Conservation (phyloP, 2,329 filamentous ascomycete species). For the Colletotrichum sp. region DNA sequence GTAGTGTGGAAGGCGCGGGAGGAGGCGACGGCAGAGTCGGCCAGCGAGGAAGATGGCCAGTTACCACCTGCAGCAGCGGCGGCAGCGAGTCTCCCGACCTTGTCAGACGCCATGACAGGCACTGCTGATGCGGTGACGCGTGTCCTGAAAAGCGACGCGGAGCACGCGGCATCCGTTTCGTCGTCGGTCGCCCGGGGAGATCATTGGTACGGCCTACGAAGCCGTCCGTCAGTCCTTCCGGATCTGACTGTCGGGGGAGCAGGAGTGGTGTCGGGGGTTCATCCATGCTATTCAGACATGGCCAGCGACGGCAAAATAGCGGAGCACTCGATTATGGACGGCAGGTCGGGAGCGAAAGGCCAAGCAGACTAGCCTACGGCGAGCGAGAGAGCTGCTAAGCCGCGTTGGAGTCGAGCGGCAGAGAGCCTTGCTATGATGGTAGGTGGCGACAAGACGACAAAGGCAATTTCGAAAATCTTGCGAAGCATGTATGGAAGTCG, state of each 20-base stretch:
- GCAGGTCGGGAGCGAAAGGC: not conserved
- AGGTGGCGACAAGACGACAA: not conserved
- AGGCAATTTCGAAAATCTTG: not conserved
- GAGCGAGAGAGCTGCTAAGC: not conserved
- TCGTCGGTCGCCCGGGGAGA: not conserved
- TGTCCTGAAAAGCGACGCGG: not conserved
- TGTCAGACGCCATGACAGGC: not conserved
- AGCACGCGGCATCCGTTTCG: not conserved
- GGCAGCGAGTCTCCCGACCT: not conserved
- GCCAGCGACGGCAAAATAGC: not conserved
- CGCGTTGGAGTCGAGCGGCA: not conserved
- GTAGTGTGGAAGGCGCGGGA: not conserved
- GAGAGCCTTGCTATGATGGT: not conserved
- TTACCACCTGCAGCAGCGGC: not conserved
- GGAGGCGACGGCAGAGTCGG: not conserved
- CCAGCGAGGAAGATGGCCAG: not conserved
- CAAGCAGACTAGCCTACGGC: not conserved
- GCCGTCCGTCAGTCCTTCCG: not conserved
- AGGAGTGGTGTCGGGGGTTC: not conserved
- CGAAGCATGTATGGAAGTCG: not conserved
- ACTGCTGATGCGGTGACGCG: not conserved
- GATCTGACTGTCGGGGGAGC: not conserved
- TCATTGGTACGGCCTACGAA: not conserved
- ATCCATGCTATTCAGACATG: not conserved
- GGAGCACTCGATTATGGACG: not conserved